A percentile compares a stretch with the other conserved stretches of the same genome.
phyloP scores from a whole-genome alignment of 1,284 basidiomycete species.

The Cystobasidium pallidum region DNA sequence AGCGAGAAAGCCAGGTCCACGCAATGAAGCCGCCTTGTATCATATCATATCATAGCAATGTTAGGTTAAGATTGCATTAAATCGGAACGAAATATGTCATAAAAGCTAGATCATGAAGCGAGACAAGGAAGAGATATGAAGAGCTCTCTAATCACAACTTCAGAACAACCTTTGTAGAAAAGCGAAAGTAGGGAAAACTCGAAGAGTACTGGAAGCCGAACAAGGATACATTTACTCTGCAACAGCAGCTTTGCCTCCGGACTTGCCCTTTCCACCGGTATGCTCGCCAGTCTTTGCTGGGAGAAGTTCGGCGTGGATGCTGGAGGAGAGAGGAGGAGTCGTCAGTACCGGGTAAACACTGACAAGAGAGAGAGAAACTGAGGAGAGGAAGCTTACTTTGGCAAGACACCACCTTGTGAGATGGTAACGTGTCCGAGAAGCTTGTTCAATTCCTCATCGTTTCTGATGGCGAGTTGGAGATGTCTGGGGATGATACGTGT shows the following conservation, averaged over 20 bases:
- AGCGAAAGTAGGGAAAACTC: too few species aligned
- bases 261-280: constrained; percentile 37
- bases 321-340: background rate
- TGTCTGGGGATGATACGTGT: constrained; percentile 90
- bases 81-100: too few species aligned
- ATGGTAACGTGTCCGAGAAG: constrained; percentile 83
- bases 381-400: constrained; percentile 22
- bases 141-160: too few species aligned
- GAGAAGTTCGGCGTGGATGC: constrained; percentile 45
- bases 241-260: constrained; percentile 33
- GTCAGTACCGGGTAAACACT: background rate
- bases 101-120: too few species aligned
- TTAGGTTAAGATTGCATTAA: too few species aligned
- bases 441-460: constrained; percentile 64
- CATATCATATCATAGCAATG: too few species aligned
- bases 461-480: constrained; percentile 78
- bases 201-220: constrained; percentile 1
- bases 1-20: too few species aligned
- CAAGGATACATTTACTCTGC: constrained; percentile 5
- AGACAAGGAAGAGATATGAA: too few species aligned
- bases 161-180: too few species aligned
- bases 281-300: constrained; percentile 38
- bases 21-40: too few species aligned
- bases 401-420: constrained; percentile 85
- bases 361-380: background rate